These are phyloP conservation scores for Aspergillus sp. DNA, from an alignment of 2,329 filamentous ascomycete genomes.

Conservation along the genomic window DNA sequence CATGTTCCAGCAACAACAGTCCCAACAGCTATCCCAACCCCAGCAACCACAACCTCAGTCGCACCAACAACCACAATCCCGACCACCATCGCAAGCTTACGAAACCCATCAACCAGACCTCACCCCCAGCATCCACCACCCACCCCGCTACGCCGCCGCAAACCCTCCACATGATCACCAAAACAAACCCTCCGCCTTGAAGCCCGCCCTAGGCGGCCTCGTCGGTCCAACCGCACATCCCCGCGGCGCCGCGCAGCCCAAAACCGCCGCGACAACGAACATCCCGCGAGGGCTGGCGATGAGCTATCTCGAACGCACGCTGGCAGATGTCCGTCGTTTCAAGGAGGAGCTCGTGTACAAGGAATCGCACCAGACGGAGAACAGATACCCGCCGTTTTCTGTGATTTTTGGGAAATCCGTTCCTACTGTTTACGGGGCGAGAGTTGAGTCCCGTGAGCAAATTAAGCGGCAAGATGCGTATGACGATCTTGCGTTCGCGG, in stretches of 20 bases:
- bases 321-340: slow-evolving; percentile 66
- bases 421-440: slow-evolving; percentile 76
- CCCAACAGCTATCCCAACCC: too few relatives aligned
- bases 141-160: slow-evolving; percentile 9
- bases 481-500: slow-evolving; percentile 78
- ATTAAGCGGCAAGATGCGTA: slow-evolving; percentile 74
- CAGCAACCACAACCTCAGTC: neutral
- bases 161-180: slow-evolving; percentile 5
- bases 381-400: slow-evolving; percentile 72
- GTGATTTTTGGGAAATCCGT: slow-evolving; percentile 82
- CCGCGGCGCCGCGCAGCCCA: slow-evolving; percentile 15
- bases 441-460: slow-evolving; percentile 63
- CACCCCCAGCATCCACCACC: slow-evolving; percentile 2
- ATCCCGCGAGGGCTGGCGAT: slow-evolving; percentile 51
- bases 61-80: neutral
- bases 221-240: slow-evolving; percentile 20
- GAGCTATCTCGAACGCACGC: slow-evolving; percentile 67
- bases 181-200: slow-evolving; percentile 12
- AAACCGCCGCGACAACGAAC: slow-evolving; percentile 33
- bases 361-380: slow-evolving; percentile 53
- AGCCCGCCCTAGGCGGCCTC: slow-evolving; percentile 25
- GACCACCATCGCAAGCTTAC: neutral
- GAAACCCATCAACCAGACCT: neutral
- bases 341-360: slow-evolving; percentile 65
- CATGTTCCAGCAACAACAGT: neutral